Percentiles rank a stretch among this genome's conserved stretches.
phyloP scores from a whole-genome alignment of 306 rosid species.

The Castanea sativa region DNA sequence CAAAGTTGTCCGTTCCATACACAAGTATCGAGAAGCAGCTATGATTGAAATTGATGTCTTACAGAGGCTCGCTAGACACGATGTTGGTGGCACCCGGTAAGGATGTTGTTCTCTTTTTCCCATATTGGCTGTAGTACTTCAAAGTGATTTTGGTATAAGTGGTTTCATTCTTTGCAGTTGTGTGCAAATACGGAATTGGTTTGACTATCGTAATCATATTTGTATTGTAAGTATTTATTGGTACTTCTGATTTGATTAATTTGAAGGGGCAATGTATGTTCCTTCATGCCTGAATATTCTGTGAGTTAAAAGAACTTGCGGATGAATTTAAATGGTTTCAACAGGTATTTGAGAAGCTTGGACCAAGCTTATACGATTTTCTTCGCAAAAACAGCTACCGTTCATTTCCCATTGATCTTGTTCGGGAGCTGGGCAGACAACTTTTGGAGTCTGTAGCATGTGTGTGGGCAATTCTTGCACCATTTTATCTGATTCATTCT shows the following conservation, averaged over 20 bases:
- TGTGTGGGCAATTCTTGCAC: slow-evolving; percentile 80
- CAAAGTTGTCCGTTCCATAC: slow-evolving; percentile 68
- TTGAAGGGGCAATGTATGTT: slow-evolving; percentile 45
- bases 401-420: slow-evolving; percentile 91
- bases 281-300: slow-evolving; percentile 68
- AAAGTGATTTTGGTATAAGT: slow-evolving; percentile 57
- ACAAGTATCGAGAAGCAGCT: slow-evolving; percentile 73
- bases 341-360: slow-evolving; percentile 96
- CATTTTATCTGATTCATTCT: slow-evolving; percentile 36
- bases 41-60: slow-evolving; percentile 77
- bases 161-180: slow-evolving; percentile 84
- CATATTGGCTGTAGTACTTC: slow-evolving; percentile 38
- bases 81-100: slow-evolving; percentile 64
- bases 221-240: slow-evolving; percentile 88
- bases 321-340: slow-evolving; percentile 82
- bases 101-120: slow-evolving; percentile 26
- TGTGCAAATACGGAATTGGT: slow-evolving; percentile 96
- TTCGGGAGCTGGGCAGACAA: slow-evolving; percentile 92
- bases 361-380: slow-evolving; percentile 91
- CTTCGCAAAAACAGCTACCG: slow-evolving; percentile 89
- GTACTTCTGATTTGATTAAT: slow-evolving; percentile 54
- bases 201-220: slow-evolving; percentile 89
- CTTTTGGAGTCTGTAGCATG: slow-evolving; percentile 95
- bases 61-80: slow-evolving; percentile 64
- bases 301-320: slow-evolving; percentile 72